A percentile compares a stretch with the other conserved stretches of the same genome.
Conservation (phyloP, 495 filamentous ascomycete genomes). For the Penicillium odoratum region DNA sequence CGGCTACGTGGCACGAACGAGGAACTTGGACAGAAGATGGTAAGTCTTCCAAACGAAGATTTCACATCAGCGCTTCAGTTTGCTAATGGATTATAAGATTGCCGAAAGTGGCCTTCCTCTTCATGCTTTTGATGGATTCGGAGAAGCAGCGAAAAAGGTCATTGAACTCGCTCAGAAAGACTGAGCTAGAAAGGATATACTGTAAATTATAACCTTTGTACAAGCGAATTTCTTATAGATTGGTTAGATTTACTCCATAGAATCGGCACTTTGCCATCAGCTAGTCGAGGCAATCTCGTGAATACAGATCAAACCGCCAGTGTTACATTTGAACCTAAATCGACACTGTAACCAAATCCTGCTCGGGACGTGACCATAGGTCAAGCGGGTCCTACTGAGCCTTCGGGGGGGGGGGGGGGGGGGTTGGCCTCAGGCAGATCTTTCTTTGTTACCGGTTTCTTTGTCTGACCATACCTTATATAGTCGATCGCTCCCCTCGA, state of each 20-base stretch:
- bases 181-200: not conserved
- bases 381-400: no score
- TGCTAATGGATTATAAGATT: slow-evolving; percentile 47
- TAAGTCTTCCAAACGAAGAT: slow-evolving; percentile 30
- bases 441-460: no score
- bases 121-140: slow-evolving; percentile 79
- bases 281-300: not conserved
- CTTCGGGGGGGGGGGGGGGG: no score
- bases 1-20: slow-evolving; percentile 84
- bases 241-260: not conserved
- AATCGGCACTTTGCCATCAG: not conserved
- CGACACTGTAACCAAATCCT: not conserved
- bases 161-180: slow-evolving; percentile 57
- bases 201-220: not conserved
- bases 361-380: no score
- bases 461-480: no score
- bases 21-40: slow-evolving; percentile 69
- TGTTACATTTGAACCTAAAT: not conserved
- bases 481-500: no score
- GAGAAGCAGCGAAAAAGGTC: slow-evolving; percentile 73
- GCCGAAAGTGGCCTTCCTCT: slow-evolving; percentile 70
- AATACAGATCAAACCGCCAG: not conserved
- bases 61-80: not conserved
- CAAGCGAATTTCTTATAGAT: not conserved
- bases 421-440: no score